These are phyloP conservation scores for Begonia fuchsioides DNA, from an alignment of 306 rosid species.

Conservation along the genomic window DNA sequence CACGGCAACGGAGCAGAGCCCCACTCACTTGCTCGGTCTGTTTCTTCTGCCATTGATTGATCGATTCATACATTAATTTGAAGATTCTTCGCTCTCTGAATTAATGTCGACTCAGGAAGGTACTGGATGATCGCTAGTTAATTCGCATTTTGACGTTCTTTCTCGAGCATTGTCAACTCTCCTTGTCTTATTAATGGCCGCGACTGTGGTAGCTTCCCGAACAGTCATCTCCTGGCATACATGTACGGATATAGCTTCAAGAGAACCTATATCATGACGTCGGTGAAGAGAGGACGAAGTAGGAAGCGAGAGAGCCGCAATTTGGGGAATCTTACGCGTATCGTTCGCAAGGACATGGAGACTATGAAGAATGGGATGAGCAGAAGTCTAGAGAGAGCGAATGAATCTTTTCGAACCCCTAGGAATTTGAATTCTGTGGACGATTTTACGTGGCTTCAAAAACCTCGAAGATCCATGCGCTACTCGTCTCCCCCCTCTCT, in stretches of 20 bases:
- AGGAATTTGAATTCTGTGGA: slow-evolving; percentile 43
- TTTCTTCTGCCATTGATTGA: too few relatives aligned
- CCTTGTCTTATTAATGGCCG: slow-evolving; percentile 5
- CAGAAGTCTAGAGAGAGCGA: slow-evolving; percentile 58
- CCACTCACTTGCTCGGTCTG: too few relatives aligned
- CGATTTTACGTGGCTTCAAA: slow-evolving; percentile 60
- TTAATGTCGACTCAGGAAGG: too few relatives aligned
- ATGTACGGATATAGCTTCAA: slow-evolving; percentile 12
- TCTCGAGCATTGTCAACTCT: too few relatives aligned
- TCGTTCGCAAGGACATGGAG: slow-evolving; percentile 57
- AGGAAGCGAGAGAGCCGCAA: slow-evolving; percentile 34
- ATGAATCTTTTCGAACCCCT: slow-evolving; percentile 44
- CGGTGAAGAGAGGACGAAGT: slow-evolving; percentile 12
- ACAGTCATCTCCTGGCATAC: slow-evolving; percentile 11
- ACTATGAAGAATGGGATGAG: slow-evolving; percentile 41
- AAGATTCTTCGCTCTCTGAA: too few relatives aligned
- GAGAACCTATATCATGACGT: slow-evolving; percentile 10
- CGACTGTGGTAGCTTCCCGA: slow-evolving; percentile 19
- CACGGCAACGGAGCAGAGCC: too few relatives aligned
- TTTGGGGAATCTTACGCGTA: slow-evolving; percentile 46
- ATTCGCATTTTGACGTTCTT: too few relatives aligned
- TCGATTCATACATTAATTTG: too few relatives aligned
- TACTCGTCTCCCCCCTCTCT: slow-evolving; percentile 27
- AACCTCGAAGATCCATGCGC: slow-evolving; percentile 60
- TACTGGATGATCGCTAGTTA: too few relatives aligned